A percentile compares a stretch with the other conserved stretches of the same genome.
Conservation (phyloP, 768 basidiomycete species). For the Tricholoma flavovirens region DNA sequence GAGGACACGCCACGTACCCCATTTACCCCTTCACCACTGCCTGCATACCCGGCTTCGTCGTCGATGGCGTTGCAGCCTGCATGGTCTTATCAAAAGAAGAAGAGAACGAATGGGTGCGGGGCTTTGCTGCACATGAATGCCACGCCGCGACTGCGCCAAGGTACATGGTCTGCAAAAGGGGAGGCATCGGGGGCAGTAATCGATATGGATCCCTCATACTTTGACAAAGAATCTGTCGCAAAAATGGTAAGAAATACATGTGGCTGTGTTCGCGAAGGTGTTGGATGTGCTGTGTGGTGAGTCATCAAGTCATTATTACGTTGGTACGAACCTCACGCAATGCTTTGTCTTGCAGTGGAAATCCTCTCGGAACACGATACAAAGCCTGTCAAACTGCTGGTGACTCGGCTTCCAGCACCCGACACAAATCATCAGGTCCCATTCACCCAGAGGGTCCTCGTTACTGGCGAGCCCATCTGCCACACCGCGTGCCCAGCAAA, state of each 20-base stretch:
- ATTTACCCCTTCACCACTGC: slow-evolving; percentile 15
- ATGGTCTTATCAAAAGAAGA: slow-evolving; percentile 5
- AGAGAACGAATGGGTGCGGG: slow-evolving; percentile 50
- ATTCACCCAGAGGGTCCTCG: slow-evolving; percentile 35
- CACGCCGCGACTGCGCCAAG: slow-evolving; percentile 43
- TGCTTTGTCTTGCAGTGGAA: slow-evolving; percentile 40
- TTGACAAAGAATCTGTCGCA: slow-evolving; percentile 42
- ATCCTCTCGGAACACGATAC: slow-evolving; percentile 57
- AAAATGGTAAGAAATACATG: slow-evolving; percentile 52
- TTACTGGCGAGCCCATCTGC: slow-evolving; percentile 32
- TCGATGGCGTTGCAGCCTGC: slow-evolving; percentile 5
- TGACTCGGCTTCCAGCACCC: slow-evolving; percentile 33
- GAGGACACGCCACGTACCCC: slow-evolving; percentile 6
- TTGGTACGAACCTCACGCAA: not conserved
- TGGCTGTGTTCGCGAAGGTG: slow-evolving; percentile 61
- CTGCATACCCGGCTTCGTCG: slow-evolving; percentile 6
- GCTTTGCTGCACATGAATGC: slow-evolving; percentile 53
- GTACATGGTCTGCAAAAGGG: slow-evolving; percentile 55
- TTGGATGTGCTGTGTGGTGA: slow-evolving; percentile 60
- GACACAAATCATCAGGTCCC: slow-evolving; percentile 12
- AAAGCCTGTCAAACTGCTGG: slow-evolving; percentile 54
- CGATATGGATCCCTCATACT: slow-evolving; percentile 51
- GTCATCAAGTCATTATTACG: slow-evolving; percentile 13
- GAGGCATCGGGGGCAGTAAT: slow-evolving; percentile 51
- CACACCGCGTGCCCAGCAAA: slow-evolving; percentile 12